Conservation (phyloP, 768 basidiomycete genomes). For the Sarcodon sp. region DNA sequence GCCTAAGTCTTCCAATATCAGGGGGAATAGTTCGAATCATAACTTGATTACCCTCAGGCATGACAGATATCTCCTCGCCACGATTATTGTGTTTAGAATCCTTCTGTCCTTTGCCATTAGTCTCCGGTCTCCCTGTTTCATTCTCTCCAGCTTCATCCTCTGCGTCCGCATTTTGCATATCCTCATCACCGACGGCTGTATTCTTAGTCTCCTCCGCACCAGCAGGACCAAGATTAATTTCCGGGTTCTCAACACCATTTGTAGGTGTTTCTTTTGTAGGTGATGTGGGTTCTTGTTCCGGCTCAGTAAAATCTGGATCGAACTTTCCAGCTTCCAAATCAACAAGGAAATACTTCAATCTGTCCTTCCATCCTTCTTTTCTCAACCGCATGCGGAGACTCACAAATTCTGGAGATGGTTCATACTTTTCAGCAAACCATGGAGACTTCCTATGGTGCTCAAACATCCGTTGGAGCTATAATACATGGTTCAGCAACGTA, state of each 20-base stretch:
- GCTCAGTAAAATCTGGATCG: conserved; percentile 61
- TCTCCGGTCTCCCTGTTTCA: conserved; percentile 36
- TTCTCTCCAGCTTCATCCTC: conserved; percentile 63
- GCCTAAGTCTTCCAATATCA: conserved; percentile 77
- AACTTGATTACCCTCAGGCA: conserved; percentile 77
- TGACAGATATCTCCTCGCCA: conserved; percentile 48
- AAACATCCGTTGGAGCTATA: conserved; percentile 91
- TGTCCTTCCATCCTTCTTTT: conserved; percentile 75
- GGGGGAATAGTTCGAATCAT: conserved; percentile 95
- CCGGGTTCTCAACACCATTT: conserved; percentile 25
- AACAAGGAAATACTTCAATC: conserved; percentile 57
- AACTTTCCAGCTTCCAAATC: conserved; percentile 79
- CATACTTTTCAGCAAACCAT: conserved; percentile 96
- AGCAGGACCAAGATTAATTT: conserved; percentile 19
- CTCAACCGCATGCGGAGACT: conserved; percentile 67
- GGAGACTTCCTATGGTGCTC: conserved; percentile 91
- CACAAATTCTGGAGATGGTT: conserved; percentile 58
- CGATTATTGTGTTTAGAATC: conserved; percentile 40
- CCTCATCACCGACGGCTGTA: conserved; percentile 18
- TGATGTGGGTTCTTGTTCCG: conserved; percentile 26
- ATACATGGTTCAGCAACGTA: conserved; percentile 13
- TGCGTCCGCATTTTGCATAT: conserved; percentile 67
- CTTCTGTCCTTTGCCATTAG: conserved; percentile 38
- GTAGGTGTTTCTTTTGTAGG: conserved; percentile 38
- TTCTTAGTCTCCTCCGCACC: conserved; percentile 42